A percentile compares a stretch with the other conserved stretches of the same genome.
Evolutionary conservation across 2,329 filamentous ascomycete genomes (phyloP).

Genomic region (Podosphaera xanthii): DNA sequence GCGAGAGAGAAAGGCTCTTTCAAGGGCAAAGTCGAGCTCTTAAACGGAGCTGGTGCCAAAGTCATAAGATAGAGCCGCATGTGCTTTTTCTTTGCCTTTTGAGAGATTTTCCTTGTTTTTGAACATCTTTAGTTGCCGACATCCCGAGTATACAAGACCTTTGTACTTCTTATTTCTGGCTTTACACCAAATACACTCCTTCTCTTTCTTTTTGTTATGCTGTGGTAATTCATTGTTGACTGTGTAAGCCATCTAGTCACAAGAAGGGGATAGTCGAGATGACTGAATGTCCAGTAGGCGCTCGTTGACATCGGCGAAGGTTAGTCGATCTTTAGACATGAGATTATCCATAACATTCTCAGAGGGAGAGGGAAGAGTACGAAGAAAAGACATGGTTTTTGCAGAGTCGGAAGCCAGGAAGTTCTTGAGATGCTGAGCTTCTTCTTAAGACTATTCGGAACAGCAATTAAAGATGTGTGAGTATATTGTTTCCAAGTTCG

Average conservation of each 20-base stretch:
- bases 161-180: slow-evolving; percentile 1
- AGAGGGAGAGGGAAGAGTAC: neutral
- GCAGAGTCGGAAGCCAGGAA: neutral
- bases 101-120: neutral
- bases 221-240: neutral
- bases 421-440: neutral
- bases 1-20: neutral
- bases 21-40: neutral
- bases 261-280: neutral
- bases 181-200: neutral
- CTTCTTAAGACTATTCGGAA: neutral
- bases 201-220: neutral
- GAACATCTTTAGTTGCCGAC: neutral
- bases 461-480: neutral
- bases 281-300: neutral
- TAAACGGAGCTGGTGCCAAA: neutral
- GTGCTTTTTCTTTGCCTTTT: neutral
- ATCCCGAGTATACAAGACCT: neutral
- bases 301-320: neutral
- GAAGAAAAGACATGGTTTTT: slow-evolving; percentile 1
- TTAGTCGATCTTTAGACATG: neutral
- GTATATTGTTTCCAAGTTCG: neutral
- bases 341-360: slow-evolving; percentile 1
- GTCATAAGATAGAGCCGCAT: neutral
- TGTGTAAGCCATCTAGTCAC: neutral